Evolutionary conservation across 129 eudicot species (phyloP), one percentile per base, ranked within the genome.

Genomic region (Artemisia tridentata): DNA sequence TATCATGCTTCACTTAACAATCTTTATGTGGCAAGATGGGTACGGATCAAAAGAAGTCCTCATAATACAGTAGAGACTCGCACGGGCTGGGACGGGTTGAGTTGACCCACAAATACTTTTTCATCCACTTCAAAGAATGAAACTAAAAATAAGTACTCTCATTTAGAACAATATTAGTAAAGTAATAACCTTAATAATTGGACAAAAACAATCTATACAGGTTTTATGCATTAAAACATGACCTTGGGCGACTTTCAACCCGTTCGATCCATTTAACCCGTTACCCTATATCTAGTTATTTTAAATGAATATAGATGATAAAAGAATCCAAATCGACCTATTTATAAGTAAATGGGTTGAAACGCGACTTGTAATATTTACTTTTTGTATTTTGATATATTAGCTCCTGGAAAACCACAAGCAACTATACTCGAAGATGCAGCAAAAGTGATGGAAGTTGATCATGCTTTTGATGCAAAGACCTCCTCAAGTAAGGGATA

Each of bases 351-450:
- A 59, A 59, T 4, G 16, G 10, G 10, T 59, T 13, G 16, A 10
- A 59, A 12, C 27, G 16, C 17, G 43, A 51, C 25, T 58, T 19
- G 29, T 1, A 62, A 13, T 47, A 45, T 66, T 65, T 66, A 48
- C 62, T 73, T 18, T 68, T 50, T 56, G 49, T 25, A 5, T 74
- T 51, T 60, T 64, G 56, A 38, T 18, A 62, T 75, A 55, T 19
- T 50, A 91, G 97, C 95, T 65, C 86, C 82, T 4, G 92, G 85
- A 64, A 91, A 84, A 69, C 81, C 83, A 34, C 97, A 84, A 78
- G 92, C 84, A 72, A 81, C 82, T 29, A 73, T 82, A 71, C 69
- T 83, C 2, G 79, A 84, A 58, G 84, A 79, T 38, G 74, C 65
- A 17, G 79, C 76, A 53, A 76, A 79, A 49, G 47, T 55, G 48